phyloP scores from a whole-genome alignment of 192 early-diverging fungal species.

The Lobosporangium transversale region DNA sequence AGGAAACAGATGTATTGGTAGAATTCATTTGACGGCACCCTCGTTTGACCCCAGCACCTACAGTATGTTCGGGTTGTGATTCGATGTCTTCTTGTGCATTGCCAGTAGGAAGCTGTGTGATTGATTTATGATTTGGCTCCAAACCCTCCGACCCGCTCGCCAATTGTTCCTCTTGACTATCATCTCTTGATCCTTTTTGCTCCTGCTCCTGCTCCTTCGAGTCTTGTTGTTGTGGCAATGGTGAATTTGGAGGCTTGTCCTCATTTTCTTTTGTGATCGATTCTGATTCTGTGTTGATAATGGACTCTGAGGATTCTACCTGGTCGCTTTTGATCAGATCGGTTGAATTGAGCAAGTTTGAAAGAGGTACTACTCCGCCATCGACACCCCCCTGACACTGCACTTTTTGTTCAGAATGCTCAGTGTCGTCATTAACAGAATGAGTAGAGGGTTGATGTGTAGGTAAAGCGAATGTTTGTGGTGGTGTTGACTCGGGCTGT shows the following conservation, averaged over 20 bases:
- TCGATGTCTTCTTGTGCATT: constrained; percentile 1
- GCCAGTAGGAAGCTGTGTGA: neutral
- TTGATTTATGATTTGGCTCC: neutral
- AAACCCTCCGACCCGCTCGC: neutral
- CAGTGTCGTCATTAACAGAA: neutral
- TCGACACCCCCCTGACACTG: neutral
- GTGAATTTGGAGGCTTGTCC: neutral
- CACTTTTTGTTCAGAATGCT: neutral
- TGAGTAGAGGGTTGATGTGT: constrained; percentile 10
- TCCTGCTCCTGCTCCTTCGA: constrained; percentile 1
- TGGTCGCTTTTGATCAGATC: neutral
- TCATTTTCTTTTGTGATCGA: neutral
- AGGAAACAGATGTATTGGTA: neutral
- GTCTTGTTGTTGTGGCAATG: neutral
- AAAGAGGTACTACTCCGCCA: neutral
- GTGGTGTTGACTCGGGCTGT: neutral
- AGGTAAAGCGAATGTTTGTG: too few species aligned
- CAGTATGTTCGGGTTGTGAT: neutral
- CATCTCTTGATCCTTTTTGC: constrained; percentile 5
- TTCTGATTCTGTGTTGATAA: neutral
- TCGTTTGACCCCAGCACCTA: constrained; percentile 22
- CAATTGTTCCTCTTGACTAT: constrained; percentile 2
- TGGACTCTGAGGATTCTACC: neutral
- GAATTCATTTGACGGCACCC: constrained; percentile 20
- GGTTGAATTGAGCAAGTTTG: neutral